phyloP scores from a whole-genome alignment of 139 green algal genomes.

The Ostreobium quekettii region DNA sequence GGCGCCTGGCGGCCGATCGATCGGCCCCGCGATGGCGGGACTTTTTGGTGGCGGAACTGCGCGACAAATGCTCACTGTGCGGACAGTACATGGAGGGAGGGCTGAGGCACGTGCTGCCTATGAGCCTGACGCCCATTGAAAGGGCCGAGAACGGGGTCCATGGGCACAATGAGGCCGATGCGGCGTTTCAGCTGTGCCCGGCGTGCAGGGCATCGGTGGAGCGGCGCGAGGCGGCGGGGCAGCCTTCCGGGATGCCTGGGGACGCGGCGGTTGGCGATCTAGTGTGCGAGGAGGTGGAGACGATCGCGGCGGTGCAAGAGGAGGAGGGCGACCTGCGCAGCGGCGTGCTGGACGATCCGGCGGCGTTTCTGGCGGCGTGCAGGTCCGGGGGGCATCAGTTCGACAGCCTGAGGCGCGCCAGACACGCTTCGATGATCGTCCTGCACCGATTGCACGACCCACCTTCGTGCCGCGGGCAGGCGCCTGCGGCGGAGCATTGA shows the following conservation, averaged over 20 bases:
- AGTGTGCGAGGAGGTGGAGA: too few relatives aligned
- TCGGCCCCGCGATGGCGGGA: conserved; percentile 86
- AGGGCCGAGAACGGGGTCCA: conserved; percentile 57
- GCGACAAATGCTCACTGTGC: conserved; percentile 83
- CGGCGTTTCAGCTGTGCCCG: conserved; percentile 28
- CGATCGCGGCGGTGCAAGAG: too few relatives aligned
- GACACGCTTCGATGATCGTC: conserved; percentile 98
- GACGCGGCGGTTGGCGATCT: too few relatives aligned
- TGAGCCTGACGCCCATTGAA: not conserved
- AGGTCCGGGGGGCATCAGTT: conserved; percentile 99
- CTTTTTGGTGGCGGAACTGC: conserved; percentile 96
- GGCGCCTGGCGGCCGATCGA: conserved; percentile 71
- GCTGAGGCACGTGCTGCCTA: not conserved
- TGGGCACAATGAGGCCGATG: conserved; percentile 65
- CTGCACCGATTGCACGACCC: conserved; percentile 99
- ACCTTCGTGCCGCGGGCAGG: too few relatives aligned
- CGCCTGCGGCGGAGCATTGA: too few relatives aligned
- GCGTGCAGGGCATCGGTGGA: conserved; percentile 37
- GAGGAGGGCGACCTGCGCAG: conserved; percentile 4
- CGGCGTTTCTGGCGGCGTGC: conserved; percentile 89
- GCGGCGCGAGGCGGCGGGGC: conserved; percentile 29
- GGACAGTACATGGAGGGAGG: conserved; percentile 28
- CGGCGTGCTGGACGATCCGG: conserved; percentile 22
- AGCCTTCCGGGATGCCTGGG: too few relatives aligned
- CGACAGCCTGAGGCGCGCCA: conserved; percentile 90